Evolutionary conservation across 352 stramenopile genomes (phyloP), one percentile per base, ranked within the genome.

Genomic region (Plasmopara viticola): DNA sequence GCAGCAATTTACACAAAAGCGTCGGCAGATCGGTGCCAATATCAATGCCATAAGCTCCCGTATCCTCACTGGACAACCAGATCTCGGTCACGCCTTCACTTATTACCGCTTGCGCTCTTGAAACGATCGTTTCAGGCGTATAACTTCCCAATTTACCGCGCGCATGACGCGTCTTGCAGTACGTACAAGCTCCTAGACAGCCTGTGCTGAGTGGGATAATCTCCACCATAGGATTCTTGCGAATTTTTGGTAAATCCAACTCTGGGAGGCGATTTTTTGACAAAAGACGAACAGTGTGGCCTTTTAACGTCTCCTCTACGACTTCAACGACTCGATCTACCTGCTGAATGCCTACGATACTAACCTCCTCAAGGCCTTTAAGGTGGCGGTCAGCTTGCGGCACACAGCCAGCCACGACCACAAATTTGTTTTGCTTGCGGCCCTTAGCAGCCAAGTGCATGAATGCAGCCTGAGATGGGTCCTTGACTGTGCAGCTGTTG

Each of bases 401-500:
- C 48, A 97, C 89, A 51, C 90, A 97, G 7, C 90, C 90, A 10
- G 86, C 84, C 5, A 97, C 87, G 14, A 97, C 87, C 7, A 97
- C 65, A n/a, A 72, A 72, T 56, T 96, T 96, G 43, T 76, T 75
- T 37, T 84, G 68, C 18, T 67, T 67, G 31, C 84, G 72, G n/a
- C 64, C 87, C 62, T 96, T 87, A 56, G 81, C 44, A 13, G 91
- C 86, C 53, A 96, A 60, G 58, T 96, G 87, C 66, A 94, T 85
- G 67, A 97, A 97, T 18, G 78, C 84, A 0, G 76, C 79, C 52
- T 97, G 80, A n/a, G 74, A 93, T 31, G 90, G 90, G 58, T 97
- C 87, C 58, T 97, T 97, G 40, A 97, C 90, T 6, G 90, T 97
- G 69, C 90, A 97, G 64, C 83, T 95, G 52, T 97, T 97, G 18